Percentiles rank a stretch among this genome's conserved stretches.
Evolutionary conservation across 306 rosid genomes (phyloP).

Genomic region (Vachellia collinsii): DNA sequence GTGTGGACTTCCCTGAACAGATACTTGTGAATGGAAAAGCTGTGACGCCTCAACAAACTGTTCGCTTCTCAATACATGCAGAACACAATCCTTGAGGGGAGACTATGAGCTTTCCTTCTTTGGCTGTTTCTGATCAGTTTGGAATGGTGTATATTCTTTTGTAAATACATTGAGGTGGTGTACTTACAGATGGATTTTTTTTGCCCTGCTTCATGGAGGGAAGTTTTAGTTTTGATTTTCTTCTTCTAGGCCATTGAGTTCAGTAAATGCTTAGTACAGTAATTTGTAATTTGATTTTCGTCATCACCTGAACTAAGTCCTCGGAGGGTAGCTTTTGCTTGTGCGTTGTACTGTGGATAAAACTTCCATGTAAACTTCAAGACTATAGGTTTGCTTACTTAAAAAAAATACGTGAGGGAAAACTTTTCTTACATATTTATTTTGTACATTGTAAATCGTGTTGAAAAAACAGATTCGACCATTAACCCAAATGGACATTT

Average conservation of each 20-base stretch:
- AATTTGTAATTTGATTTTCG: neutral
- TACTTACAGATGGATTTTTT: constrained; percentile 38
- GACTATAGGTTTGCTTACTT: no score
- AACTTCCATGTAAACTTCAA: neutral
- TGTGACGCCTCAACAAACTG: constrained; percentile 61
- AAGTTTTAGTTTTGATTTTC: constrained; percentile 20
- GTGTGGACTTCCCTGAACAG: constrained; percentile 86
- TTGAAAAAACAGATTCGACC: no score
- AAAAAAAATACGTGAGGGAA: no score
- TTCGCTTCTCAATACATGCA: constrained; percentile 67
- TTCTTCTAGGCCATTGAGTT: constrained; percentile 3
- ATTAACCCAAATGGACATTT: no score
- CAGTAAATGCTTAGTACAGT: neutral
- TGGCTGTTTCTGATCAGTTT: constrained; percentile 4
- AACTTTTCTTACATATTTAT: no score
- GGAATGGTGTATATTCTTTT: constrained; percentile 31
- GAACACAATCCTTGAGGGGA: constrained; percentile 69
- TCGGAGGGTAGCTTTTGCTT: no score
- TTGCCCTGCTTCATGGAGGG: constrained; percentile 28
- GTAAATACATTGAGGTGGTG: constrained; percentile 37
- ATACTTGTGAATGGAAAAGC: constrained; percentile 85
- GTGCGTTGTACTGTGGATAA: neutral
- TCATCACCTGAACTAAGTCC: no score
- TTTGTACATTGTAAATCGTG: no score
- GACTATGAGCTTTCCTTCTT: constrained; percentile 31